Base-by-base conservation (phyloP, 1,284 basidiomycete species). In the Microbotryum scabiosae region DNA sequence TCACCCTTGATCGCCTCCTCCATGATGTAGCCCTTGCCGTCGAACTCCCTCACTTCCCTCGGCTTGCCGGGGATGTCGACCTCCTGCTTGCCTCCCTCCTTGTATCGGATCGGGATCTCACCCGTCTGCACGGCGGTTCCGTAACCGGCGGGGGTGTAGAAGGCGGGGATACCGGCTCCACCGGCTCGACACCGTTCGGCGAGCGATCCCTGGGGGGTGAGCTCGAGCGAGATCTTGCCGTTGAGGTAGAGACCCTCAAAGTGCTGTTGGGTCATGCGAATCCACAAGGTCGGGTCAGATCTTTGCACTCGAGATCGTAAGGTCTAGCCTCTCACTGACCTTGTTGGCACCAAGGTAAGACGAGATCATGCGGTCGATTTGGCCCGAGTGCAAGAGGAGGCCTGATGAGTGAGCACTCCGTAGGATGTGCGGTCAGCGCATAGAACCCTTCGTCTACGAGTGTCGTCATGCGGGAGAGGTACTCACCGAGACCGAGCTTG, bases 91-190 rank as follows among this genome's bases (percentile, higher is more conserved):
- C 82, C 83, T n/a, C 87, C 88, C 49, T 68, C 60, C 60, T 70
- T 69, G 71, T 78, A 78, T 45, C 69, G 58, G 49, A 73, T 73
- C 4, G 76, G 72, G 41, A 78, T 72, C 16, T 74, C 73, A 12
- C 77, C 77, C 1, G 73, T 75, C 65, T 78, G 73, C 0, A 78
- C 73, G 8, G 72, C 71, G 0, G 77, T 78, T 10, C 75, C 75
- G 61, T 58, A 65, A 50, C 93, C 94, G 3, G 92, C 96, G 5
- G 92, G 89, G 5, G 92, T 97, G 78, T 82, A 98, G 79, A 98
- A 93, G 12, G 90, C 93, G 7, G 94, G 94, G 69, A 96, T 93
- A 60, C 94, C 94, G 25, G 90, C 89, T 4, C 88, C 93, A 61
- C 90, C 90, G 5, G 93, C 87, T 41, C 93, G 84, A 64, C 96